These are phyloP conservation scores for Psidium friedrichsthalianum DNA, from an alignment of 345 rosid species.

Conservation along the genomic window DNA sequence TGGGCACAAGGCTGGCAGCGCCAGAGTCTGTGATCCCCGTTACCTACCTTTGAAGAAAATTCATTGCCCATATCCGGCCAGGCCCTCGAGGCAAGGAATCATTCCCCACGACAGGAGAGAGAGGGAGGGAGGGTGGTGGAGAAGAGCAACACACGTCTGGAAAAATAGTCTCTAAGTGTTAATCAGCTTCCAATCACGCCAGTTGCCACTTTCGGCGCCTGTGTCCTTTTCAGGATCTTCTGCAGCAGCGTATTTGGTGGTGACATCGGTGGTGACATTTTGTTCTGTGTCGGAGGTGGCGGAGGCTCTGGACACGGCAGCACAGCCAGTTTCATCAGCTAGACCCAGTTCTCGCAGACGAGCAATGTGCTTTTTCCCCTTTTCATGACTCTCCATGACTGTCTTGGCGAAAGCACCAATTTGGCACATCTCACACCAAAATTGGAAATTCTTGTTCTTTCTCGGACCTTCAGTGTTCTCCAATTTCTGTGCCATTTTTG, in stretches of 20 bases:
- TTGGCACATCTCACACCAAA: slow-evolving; percentile 49
- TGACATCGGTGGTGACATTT: neutral
- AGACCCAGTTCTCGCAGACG: slow-evolving; percentile 6
- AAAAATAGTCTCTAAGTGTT: neutral
- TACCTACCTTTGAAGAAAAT: neutral
- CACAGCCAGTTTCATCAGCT: neutral
- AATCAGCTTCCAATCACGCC: neutral
- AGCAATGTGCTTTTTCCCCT: slow-evolving; percentile 44
- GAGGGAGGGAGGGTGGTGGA: too few relatives aligned
- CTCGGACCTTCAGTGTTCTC: neutral
- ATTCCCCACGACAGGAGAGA: neutral
- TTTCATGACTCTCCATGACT: slow-evolving; percentile 34
- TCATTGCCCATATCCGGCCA: neutral
- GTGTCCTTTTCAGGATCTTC: neutral
- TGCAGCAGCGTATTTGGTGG: neutral
- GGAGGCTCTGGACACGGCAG: neutral
- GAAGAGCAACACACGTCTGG: neutral
- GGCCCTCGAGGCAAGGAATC: too few relatives aligned
- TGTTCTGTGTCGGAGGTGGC: neutral
- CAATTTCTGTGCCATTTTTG: neutral
- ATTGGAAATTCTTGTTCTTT: slow-evolving; percentile 6
- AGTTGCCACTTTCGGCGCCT: neutral
- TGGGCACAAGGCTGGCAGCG: neutral
- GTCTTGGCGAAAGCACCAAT: slow-evolving; percentile 13
- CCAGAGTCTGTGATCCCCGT: neutral